Base-by-base conservation (phyloP, 1,284 basidiomycete genomes). In the Ustilago sp. region DNA sequence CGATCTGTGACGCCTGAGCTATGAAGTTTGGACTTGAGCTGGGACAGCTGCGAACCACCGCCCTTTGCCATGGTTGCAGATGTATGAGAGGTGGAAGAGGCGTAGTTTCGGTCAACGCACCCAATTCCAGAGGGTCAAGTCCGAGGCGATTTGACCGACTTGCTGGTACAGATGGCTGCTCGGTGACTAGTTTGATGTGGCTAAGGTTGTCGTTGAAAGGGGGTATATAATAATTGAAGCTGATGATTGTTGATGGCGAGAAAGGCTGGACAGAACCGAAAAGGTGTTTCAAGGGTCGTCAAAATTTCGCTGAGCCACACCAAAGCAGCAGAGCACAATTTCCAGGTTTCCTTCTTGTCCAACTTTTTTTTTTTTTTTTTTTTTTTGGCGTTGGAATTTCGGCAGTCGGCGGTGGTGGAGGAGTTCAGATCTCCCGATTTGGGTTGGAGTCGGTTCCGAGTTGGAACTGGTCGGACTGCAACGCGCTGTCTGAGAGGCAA, bases 11-110 rank as follows among this genome's bases (percentile, higher is more conserved):
- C 77, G 23, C 84, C 84, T 12, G 79, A 77, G 36, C 72, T 70
- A 38, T 79, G 74, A 28, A 85, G 74, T 38, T 79, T 77, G 32
- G 77, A 61, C 35, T 84, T 84, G 59, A 85, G 81, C 80, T 85
- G 83, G 48, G 77, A 71, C 36, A 85, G 83, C 77, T 85, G 84
- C 43, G 83, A 85, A n/a, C 84, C 84, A 28, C 82, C 82, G 34
- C 76, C 76, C 52, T 76, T 77, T 39, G 72, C 79, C 82, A 82
- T 83, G 63, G 19, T 70, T 67, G 59, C 50, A 35, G 47, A 7
- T 11, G 17, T 17, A 11, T 51, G 48, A 51, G 48, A 2, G 15
- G 8, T 35, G 43, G 19, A 28, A 34, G 41, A 31, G 43, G 41
- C 8, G 43, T 28, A 8, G 3, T 31, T 4, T 63, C 8, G 52